Percentiles rank a stretch among this genome's conserved stretches.
phyloP scores from a whole-genome alignment of 352 stramenopile species.

The Phytophthora quininea region DNA sequence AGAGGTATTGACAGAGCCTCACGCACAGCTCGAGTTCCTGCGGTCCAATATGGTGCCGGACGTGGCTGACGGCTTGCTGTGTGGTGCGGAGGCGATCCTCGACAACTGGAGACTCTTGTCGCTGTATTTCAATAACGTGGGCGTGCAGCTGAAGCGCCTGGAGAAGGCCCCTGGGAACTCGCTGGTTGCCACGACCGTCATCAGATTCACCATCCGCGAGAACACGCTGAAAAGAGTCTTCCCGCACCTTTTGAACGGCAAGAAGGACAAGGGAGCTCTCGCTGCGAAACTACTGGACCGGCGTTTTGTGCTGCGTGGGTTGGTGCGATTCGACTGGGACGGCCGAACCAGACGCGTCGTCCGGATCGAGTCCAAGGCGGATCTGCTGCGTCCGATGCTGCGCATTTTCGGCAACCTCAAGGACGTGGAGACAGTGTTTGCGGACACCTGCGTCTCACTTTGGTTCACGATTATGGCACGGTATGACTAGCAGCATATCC shows the following conservation, averaged over 20 bases:
- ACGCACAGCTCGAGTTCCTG: no score
- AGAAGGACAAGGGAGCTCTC: not conserved
- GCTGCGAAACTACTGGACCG: not conserved
- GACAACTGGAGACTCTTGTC: not conserved
- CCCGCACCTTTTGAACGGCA: not conserved
- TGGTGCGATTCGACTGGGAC: not conserved
- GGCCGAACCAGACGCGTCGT: not conserved
- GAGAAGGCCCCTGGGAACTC: not conserved
- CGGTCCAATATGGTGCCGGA: not conserved
- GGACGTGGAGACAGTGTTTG: no score
- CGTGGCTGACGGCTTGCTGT: not conserved
- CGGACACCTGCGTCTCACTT: no score
- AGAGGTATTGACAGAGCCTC: no score
- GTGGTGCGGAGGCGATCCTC: not conserved
- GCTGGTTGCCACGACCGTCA: not conserved
- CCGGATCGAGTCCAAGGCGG: not conserved
- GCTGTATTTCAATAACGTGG: not conserved
- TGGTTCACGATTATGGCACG: no score
- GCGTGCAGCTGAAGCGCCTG: not conserved
- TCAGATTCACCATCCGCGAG: not conserved
- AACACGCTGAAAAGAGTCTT: not conserved
- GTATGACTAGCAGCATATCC: no score
- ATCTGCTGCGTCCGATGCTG: not conserved
- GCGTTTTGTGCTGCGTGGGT: not conserved
- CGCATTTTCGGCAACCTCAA: not conserved